phyloP scores from a whole-genome alignment of 164 flowering plant genomes.

The Piper betle region DNA sequence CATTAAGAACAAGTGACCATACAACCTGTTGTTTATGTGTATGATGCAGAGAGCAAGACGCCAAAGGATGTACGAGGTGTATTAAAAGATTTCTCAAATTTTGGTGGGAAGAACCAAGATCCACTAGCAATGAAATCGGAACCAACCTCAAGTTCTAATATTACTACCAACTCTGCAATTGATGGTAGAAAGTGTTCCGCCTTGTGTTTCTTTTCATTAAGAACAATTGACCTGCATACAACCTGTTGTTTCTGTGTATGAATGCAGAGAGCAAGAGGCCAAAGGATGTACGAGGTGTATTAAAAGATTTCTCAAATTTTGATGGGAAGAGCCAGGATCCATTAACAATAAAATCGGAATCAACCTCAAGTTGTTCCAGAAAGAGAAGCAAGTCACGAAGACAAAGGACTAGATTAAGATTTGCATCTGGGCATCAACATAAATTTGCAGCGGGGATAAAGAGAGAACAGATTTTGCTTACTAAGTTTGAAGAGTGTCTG shows the following conservation, averaged over 20 bases:
- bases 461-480: not conserved
- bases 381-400: slow-evolving; percentile 13
- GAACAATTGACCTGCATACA: no score
- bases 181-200: slow-evolving; percentile 2
- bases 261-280: slow-evolving; percentile 7
- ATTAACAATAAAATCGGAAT: slow-evolving; percentile 10
- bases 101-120: slow-evolving; percentile 1
- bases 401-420: slow-evolving; percentile 27
- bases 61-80: slow-evolving; percentile 47
- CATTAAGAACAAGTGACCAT: no score
- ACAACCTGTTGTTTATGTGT: not conserved
- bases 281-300: slow-evolving; percentile 50
- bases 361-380: slow-evolving; percentile 12
- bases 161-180: slow-evolving; percentile 1
- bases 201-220: no score
- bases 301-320: slow-evolving; percentile 6
- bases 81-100: slow-evolving; percentile 10
- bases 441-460: not conserved
- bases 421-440: slow-evolving; percentile 11
- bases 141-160: slow-evolving; percentile 2
- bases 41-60: slow-evolving; percentile 7
- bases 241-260: not conserved
- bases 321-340: slow-evolving; percentile 1
- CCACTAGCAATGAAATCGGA: slow-evolving; percentile 9
- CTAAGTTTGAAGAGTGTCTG: slow-evolving; percentile 19